These are phyloP conservation scores for Daldinia vernicosa DNA, from an alignment of 495 filamentous ascomycete species.

Conservation along the genomic window DNA sequence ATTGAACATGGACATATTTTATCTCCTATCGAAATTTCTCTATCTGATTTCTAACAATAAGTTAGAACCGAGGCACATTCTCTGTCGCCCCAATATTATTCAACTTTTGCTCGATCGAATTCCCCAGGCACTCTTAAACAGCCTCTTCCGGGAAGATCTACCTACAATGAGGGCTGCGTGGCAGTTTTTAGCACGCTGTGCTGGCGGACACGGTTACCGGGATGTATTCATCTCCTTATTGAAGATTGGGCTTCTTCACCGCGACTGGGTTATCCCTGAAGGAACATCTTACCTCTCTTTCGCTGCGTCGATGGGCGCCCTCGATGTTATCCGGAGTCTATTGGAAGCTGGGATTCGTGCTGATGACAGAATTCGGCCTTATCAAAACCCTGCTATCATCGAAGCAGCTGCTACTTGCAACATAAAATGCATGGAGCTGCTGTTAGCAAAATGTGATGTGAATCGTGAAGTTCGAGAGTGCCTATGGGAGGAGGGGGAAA, in stretches of 20 bases:
- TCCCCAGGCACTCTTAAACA: neutral
- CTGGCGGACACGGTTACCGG: neutral
- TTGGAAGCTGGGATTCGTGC: neutral
- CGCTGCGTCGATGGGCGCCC: neutral
- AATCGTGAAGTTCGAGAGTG: neutral
- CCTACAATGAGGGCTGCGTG: neutral
- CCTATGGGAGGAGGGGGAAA: neutral
- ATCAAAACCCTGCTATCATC: neutral
- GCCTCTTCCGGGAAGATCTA: neutral
- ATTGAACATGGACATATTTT: neutral
- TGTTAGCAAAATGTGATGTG: neutral
- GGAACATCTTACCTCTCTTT: neutral
- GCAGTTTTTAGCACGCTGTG: neutral
- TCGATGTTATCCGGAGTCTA: neutral
- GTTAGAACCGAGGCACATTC: too few species aligned
- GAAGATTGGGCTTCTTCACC: neutral
- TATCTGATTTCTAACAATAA: neutral
- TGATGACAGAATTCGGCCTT: neutral
- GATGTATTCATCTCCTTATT: neutral
- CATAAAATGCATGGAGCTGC: neutral
- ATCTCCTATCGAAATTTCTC: neutral
- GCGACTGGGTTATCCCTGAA: neutral
- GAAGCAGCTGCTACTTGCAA: neutral
- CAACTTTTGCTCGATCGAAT: neutral
- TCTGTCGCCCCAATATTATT: neutral